phyloP scores from a whole-genome alignment of 2,329 filamentous ascomycete genomes.

The Aspergillus pseudotamarii region DNA sequence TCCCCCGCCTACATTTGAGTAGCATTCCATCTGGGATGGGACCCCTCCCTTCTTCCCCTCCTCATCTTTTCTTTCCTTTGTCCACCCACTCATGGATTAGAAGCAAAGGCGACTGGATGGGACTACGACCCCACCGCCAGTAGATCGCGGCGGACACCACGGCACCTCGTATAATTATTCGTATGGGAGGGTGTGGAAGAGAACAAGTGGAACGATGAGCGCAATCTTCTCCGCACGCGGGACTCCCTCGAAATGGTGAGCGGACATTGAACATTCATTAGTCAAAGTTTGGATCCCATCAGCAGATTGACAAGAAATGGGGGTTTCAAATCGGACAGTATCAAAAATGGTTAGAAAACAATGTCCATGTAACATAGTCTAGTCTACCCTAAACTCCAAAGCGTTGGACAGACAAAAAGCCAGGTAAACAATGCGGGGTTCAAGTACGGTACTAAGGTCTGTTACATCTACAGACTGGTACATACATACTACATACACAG shows the following conservation, averaged over 20 bases:
- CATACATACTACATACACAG: no score
- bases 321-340: neutral
- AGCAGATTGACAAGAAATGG: slow-evolving; percentile 1
- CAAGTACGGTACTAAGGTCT: neutral
- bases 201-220: slow-evolving; percentile 5
- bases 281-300: slow-evolving; percentile 9
- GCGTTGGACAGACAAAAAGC: neutral
- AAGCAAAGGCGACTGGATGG: neutral
- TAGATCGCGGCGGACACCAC: slow-evolving; percentile 1
- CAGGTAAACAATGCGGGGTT: neutral
- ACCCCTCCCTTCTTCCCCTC: slow-evolving; percentile 7
- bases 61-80: neutral
- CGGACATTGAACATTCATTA: neutral
- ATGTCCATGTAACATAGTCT: neutral
- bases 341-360: neutral
- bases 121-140: slow-evolving; percentile 3
- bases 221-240: slow-evolving; percentile 17
- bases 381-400: neutral
- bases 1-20: no score
- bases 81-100: neutral
- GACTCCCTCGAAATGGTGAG: neutral
- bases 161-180: slow-evolving; percentile 3
- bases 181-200: slow-evolving; percentile 6
- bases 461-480: no score
- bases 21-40: neutral